Conservation (phyloP, 2,329 filamentous ascomycete species). For the Aspergillus niger region DNA sequence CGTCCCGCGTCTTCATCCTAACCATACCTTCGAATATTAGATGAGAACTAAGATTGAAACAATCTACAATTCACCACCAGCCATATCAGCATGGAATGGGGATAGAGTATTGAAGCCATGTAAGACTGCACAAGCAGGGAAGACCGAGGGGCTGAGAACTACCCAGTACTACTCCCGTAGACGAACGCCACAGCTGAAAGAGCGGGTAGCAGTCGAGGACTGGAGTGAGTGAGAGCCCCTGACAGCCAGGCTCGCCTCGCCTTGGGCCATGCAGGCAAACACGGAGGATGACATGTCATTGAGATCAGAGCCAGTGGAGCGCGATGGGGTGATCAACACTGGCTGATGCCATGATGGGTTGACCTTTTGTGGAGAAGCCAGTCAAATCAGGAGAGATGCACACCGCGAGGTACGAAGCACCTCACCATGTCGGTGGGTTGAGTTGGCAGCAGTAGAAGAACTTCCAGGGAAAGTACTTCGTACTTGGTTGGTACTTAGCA, state of each 20-base stretch:
- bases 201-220: background rate
- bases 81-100: too few relatives aligned
- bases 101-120: too few relatives aligned
- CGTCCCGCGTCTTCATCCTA: too few relatives aligned
- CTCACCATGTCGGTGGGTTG: background rate
- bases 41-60: too few relatives aligned
- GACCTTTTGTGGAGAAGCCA: background rate
- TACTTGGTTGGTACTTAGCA: background rate
- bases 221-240: background rate
- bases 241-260: background rate
- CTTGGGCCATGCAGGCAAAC: conserved; percentile 8
- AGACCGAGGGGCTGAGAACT: background rate
- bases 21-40: too few relatives aligned
- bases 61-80: too few relatives aligned
- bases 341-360: conserved; percentile 1
- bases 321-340: conserved; percentile 5
- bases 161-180: background rate
- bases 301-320: conserved; percentile 4
- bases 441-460: background rate
- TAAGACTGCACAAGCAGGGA: too few relatives aligned
- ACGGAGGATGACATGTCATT: conserved; percentile 5
- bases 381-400: background rate
- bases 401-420: background rate
- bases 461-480: background rate
- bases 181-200: background rate